phyloP scores from a whole-genome alignment of 805 yeast species.

The Saccharomycopsis sp. region DNA sequence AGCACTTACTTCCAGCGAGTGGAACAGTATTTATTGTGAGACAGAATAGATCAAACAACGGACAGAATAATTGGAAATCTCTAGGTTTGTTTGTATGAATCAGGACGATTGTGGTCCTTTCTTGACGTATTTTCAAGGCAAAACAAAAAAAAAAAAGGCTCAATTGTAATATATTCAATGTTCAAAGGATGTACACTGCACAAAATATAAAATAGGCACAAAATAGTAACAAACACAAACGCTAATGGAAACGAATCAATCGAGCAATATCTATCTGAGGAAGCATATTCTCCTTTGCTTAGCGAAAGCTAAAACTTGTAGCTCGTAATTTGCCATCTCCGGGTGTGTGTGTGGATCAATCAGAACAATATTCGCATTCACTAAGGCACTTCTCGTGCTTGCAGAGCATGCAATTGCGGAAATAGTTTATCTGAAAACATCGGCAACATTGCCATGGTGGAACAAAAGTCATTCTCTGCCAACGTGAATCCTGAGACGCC shows the following conservation, averaged over 20 bases:
- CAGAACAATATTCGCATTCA: background rate
- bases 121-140: background rate
- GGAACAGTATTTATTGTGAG: background rate
- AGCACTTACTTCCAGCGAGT: background rate
- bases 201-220: background rate
- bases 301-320: background rate
- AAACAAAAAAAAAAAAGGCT: background rate
- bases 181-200: background rate
- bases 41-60: background rate
- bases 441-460: background rate
- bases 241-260: no score
- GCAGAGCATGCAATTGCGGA: background rate
- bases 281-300: no score
- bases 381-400: background rate
- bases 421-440: background rate
- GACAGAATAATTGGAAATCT: background rate
- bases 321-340: background rate
- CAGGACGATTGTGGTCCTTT: background rate
- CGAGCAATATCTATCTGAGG: no score
- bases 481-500: background rate
- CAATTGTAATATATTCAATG: background rate
- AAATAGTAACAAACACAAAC: background rate
- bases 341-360: background rate
- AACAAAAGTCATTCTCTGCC: background rate
- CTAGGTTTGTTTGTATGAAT: background rate